Evolutionary conservation across 352 stramenopile genomes (phyloP), one percentile per base, ranked within the genome.

Genomic region (Albugo candida): DNA sequence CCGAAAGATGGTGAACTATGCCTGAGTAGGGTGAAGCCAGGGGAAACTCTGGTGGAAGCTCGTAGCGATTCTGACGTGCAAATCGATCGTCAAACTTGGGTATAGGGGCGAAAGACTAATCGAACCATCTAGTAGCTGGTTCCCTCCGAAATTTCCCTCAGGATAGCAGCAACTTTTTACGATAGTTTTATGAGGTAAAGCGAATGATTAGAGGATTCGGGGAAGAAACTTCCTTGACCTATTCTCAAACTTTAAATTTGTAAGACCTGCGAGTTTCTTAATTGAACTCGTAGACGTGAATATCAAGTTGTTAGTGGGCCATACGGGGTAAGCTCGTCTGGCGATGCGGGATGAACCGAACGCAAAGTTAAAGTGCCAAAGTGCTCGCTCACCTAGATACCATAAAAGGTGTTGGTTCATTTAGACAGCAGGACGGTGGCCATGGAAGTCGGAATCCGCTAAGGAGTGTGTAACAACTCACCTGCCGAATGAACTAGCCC

Each of bases 61-160:
- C 61, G 73, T 81, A 87, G 70, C 63, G 65, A 78, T 89, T 83
- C 64, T 86, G 74, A 87, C 77, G 70, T 87, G 77, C 74, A 91
- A 87, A 87, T 91, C 67, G 60, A 87, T 88, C 69, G 68, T 84
- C 61, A 78, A 82, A 87, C 74, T 75, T 86, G 73, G 63, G 78
- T 83, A 88, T 87, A 88, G 77, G 74, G 72, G 72, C 73, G 66
- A 91, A 87, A 91, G 74, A 86, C 77, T 84, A 86, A 88, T 91
- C 68, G 72, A 88, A 85, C 72, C 58, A 86, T 86, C 72, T 86
- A 87, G 68, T 83, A 88, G 74, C 72, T 87, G 72, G 73, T 87
- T 87, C 70, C 71, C 65, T 82, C 67, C 77, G 66, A 87, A 87
- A 81, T 91, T 88, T 86, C 74, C 67, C 70, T 86, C 64, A 85